Conservation (phyloP, 345 rosid genomes). For the Citrus trifoliata region DNA sequence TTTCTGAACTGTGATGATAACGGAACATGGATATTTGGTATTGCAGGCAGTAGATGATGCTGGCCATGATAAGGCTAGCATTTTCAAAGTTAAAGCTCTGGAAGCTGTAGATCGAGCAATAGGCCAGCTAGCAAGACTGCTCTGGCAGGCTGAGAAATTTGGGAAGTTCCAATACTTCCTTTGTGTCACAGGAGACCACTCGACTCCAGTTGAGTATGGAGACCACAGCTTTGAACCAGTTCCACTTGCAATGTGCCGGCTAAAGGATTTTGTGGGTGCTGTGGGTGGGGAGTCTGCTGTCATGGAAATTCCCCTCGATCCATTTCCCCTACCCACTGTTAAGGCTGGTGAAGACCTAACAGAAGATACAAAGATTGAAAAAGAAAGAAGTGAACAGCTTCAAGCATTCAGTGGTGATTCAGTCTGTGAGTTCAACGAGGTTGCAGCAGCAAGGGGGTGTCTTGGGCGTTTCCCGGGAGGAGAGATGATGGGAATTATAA, state of each 20-base stretch:
- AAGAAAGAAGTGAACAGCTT: constrained; percentile 20
- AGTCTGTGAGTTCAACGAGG: constrained; percentile 66
- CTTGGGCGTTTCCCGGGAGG: constrained; percentile 95
- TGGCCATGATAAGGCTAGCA: constrained; percentile 87
- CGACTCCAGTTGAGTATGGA: constrained; percentile 94
- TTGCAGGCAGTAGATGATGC: constrained; percentile 95
- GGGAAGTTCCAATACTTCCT: constrained; percentile 60
- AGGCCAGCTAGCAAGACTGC: constrained; percentile 78
- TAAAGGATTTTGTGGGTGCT: constrained; percentile 68
- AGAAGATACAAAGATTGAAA: constrained; percentile 17
- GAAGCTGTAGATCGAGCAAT: constrained; percentile 85
- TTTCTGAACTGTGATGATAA: background rate
- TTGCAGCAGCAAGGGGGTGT: constrained; percentile 87
- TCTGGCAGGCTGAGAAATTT: constrained; percentile 71
- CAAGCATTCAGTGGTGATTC: constrained; percentile 63
- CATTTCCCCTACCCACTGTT: constrained; percentile 77
- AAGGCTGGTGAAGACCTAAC: constrained; percentile 38
- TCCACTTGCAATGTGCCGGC: constrained; percentile 69
- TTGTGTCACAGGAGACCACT: constrained; percentile 92
- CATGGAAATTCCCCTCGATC: constrained; percentile 57
- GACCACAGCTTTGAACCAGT: constrained; percentile 97
- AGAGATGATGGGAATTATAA: constrained; percentile 72
- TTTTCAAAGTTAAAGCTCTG: constrained; percentile 78
- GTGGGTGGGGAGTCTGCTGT: constrained; percentile 67
- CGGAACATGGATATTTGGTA: background rate